Evolutionary conservation across 2,329 filamentous ascomycete species (phyloP), one percentile per base, ranked within the genome.

Genomic region (Rosellinia necatrix): DNA sequence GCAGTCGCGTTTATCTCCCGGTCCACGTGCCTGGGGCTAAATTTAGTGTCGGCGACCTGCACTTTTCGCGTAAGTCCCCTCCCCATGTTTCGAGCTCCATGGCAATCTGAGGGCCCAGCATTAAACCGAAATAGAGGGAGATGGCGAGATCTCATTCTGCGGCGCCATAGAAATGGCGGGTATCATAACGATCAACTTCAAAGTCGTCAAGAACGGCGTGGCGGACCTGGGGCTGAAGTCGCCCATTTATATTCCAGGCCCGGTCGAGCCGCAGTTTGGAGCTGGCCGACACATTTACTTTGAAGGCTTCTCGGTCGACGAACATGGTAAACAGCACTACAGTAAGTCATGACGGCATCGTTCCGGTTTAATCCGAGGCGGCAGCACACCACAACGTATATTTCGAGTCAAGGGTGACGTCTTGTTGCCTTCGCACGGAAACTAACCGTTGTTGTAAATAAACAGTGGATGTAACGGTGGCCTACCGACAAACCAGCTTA

Each of bases 131-230:
- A 47, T 58, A 81, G 80, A 96, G 74, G 92, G 92, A 7, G 92
- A 96, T 68, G 92, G 92, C 6, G 92, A 96, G 71, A 96, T 96
- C 57, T 91, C 86, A 2, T 97, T 92, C 70, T 92, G 89, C 62
- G 89, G 89, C 17, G 92, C 92, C 5, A 97, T 96, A 66, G 92
- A 97, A 72, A 97, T 97, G 90, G 91, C 92, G 0, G 92, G 92
- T 4, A 78, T 91, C 38, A 96, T 96, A 65, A 96, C 92, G 2
- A 83, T 96, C 73, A 96, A 94, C 67, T 92, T 96, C 78, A 86
- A 84, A 46, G 89, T 96, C 13, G 86, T 96, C 78, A 96, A 94
- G 72, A 81, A 85, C 62, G 92, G 92, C 17, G 81, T 96, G 68
- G 79, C 79, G 40, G 82, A 91, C 29, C 75, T 96, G 49, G 87